Evolutionary conservation across 1,139 yeast species (phyloP).

Genomic region (Blastobotrys elegans): DNA sequence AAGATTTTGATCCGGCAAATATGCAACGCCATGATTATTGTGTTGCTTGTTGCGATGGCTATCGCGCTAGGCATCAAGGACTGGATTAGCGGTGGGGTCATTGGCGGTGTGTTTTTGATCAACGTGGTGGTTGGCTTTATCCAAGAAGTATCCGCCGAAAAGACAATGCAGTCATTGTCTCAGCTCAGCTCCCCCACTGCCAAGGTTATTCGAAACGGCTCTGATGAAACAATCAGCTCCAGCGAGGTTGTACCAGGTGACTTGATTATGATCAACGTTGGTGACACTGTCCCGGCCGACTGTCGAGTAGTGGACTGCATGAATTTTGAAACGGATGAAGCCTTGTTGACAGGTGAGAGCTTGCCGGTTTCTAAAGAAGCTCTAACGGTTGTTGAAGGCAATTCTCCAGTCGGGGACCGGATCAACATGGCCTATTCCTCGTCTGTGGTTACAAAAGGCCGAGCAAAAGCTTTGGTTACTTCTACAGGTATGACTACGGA

Average conservation of each 20-base stretch:
- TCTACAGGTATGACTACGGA: constrained; percentile 69
- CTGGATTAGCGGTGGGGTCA: constrained; percentile 83
- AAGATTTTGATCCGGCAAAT: constrained; percentile 63
- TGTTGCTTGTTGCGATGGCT: constrained; percentile 65
- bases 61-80: constrained; percentile 71
- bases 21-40: constrained; percentile 77
- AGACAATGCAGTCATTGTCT: constrained; percentile 73
- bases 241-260: constrained; percentile 78
- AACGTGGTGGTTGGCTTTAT: constrained; percentile 66
- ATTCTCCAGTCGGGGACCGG: constrained; percentile 70
- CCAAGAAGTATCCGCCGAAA: constrained; percentile 71
- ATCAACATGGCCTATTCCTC: constrained; percentile 70
- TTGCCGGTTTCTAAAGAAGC: constrained; percentile 63
- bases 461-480: constrained; percentile 65
- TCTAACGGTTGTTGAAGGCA: constrained; percentile 40
- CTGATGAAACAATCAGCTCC: constrained; percentile 55
- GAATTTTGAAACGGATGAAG: constrained; percentile 78
- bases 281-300: constrained; percentile 80
- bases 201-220: constrained; percentile 55
- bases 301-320: constrained; percentile 52
- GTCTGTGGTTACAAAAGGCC: constrained; percentile 68
- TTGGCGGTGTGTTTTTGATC: constrained; percentile 61
- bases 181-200: constrained; percentile 72
- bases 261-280: constrained; percentile 58
- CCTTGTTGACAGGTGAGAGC: constrained; percentile 76